These are phyloP conservation scores for Malus hybrid DNA, from an alignment of 331 rosid genomes.

Conservation along the genomic window DNA sequence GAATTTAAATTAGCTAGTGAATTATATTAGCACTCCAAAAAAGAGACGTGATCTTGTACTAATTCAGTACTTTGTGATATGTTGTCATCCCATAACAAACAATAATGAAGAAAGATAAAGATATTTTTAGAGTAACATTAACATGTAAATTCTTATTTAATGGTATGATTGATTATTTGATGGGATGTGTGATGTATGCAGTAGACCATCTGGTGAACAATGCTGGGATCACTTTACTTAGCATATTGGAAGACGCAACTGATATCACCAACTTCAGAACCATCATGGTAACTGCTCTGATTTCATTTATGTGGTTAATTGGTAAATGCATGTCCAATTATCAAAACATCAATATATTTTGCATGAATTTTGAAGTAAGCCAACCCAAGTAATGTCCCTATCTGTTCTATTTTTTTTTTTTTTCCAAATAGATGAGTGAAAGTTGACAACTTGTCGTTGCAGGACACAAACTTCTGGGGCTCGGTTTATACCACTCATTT, in stretches of 20 bases:
- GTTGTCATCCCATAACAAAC: too few species aligned
- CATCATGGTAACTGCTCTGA: constrained; percentile 34
- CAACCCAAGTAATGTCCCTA: too few species aligned
- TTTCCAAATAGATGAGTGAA: too few species aligned
- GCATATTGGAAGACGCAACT: constrained; percentile 33
- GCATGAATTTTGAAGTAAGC: background rate
- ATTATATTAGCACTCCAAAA: too few species aligned
- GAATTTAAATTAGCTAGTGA: too few species aligned
- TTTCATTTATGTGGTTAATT: background rate
- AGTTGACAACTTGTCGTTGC: background rate
- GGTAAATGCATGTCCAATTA: too few species aligned
- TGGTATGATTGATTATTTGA: background rate
- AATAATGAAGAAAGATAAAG: too few species aligned
- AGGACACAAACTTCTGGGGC: constrained; percentile 88
- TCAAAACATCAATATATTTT: background rate
- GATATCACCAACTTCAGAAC: constrained; percentile 29
- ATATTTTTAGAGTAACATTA: too few species aligned
- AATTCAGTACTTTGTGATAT: too few species aligned
- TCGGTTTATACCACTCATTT: constrained; percentile 45
- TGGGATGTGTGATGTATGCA: constrained; percentile 14
- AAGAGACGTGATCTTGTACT: too few species aligned
- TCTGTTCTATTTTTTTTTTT: too few species aligned
- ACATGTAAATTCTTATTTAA: too few species aligned
- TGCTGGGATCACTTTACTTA: constrained; percentile 32
- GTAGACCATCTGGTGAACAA: constrained; percentile 71